Base-by-base conservation (phyloP, 768 basidiomycete genomes). In the Gelatoporia subvermispora region DNA sequence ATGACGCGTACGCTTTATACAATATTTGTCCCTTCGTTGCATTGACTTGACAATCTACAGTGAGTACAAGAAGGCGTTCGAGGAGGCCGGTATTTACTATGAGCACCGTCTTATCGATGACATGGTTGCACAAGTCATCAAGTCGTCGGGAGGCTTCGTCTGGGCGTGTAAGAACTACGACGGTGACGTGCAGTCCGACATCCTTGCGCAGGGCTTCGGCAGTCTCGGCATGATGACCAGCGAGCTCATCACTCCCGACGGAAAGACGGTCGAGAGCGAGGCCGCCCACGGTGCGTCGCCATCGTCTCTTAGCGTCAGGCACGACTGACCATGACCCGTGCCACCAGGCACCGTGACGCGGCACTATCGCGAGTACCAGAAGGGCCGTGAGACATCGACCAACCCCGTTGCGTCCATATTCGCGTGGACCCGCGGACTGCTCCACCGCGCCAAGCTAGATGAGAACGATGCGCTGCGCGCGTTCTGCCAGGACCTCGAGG, bases 321-420 rank as follows among this genome's bases (percentile, higher is more conserved):
- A n/a, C n/a, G n/a, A n/a, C n/a, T n/a, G n/a, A n/a, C n/a, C n/a
- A n/a, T n/a, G n/a, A n/a, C n/a, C n/a, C n/a, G n/a, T n/a, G 24
- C n/a, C 13, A 36, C 1, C 49, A 79, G 79, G 85, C 21, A 94
- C 92, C 16, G 93, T 96, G 49, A 96, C 94, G 2, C 85, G 95
- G 35, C 95, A 98, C 72, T 99, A 94, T 70, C 86, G 95, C 48
- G 95, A 98, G 70, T 86, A 82, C 65, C 95, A 98, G 69, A 95
- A 97, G 75, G 95, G 95, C 43, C 84, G 86, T 50, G 96, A 98
- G 74, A 98, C 95, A 10, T 93, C 90, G 49, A 99, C 95, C 41
- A 99, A 99, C 79, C 94, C 95, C 35, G 93, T 98, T 57, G 95
- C 95, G 39, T 93, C 89, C 48, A 97, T 99, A 73, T 98, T 94